A percentile compares a stretch with the other conserved stretches of the same genome.
Conservation (phyloP, 2,329 filamentous ascomycete genomes). For the Aspergillus jensenii region DNA sequence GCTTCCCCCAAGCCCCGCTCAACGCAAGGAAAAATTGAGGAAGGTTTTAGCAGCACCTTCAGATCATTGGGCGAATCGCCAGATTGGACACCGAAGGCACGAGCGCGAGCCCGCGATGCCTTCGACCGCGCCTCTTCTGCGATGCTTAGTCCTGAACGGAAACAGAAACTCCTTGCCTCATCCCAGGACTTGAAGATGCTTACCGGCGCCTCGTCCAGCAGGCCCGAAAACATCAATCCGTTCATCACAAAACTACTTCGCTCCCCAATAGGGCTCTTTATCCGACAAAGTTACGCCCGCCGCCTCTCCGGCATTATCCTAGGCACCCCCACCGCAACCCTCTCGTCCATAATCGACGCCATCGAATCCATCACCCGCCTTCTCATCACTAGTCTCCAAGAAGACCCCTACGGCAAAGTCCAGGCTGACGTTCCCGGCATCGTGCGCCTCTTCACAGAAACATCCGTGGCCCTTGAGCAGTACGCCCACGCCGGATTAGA, state of each 20-base stretch:
- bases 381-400: slow-evolving; percentile 69
- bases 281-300: slow-evolving; percentile 68
- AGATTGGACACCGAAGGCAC: slow-evolving; percentile 44
- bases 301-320: slow-evolving; percentile 68
- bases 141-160: slow-evolving; percentile 41
- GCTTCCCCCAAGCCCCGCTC: slow-evolving; percentile 37
- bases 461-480: slow-evolving; percentile 67
- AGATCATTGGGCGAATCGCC: slow-evolving; percentile 48
- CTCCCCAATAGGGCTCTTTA: slow-evolving; percentile 62
- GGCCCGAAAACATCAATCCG: slow-evolving; percentile 51
- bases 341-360: slow-evolving; percentile 68
- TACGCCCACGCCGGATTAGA: slow-evolving; percentile 57
- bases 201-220: slow-evolving; percentile 37
- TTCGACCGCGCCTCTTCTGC: slow-evolving; percentile 40
- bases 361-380: slow-evolving; percentile 69
- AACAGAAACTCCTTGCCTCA: slow-evolving; percentile 37
- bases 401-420: slow-evolving; percentile 86
- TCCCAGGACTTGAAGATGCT: slow-evolving; percentile 40
- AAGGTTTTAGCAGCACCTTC: slow-evolving; percentile 45
- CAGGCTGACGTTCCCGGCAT: slow-evolving; percentile 75
- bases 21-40: slow-evolving; percentile 37
- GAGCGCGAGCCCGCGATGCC: slow-evolving; percentile 37
- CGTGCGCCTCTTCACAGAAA: slow-evolving; percentile 69
- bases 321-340: slow-evolving; percentile 70
- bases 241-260: slow-evolving; percentile 50